phyloP scores from a whole-genome alignment of 371 early-diverging fungal genomes.

The Apophysomyces trapeziformis region DNA sequence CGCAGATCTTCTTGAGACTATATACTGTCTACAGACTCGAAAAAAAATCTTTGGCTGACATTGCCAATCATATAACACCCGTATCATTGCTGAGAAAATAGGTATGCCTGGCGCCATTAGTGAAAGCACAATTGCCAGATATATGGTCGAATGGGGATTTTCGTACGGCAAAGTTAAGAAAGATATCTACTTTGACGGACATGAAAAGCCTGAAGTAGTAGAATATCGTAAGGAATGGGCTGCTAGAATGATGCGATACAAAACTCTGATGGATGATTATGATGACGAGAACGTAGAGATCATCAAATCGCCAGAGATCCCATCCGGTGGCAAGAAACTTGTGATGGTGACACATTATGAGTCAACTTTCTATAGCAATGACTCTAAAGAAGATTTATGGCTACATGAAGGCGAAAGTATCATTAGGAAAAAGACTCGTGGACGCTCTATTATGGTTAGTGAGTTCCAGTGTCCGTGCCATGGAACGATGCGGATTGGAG shows the following conservation, averaged over 20 bases:
- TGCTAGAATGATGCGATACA: constrained; percentile 2
- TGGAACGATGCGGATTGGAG: constrained; percentile 2
- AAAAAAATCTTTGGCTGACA: neutral
- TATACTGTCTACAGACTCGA: neutral
- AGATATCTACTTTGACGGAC: constrained; percentile 16
- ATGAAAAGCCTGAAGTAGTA: constrained; percentile 16
- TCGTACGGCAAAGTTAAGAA: neutral
- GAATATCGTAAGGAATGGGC: constrained; percentile 18
- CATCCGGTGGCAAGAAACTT: neutral
- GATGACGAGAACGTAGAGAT: no score
- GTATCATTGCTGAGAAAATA: neutral
- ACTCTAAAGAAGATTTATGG: constrained; percentile 3
- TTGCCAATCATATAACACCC: neutral
- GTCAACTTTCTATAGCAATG: constrained; percentile 15
- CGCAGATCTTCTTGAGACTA: neutral
- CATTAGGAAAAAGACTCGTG: constrained; percentile 14
- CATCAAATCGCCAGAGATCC: no score
- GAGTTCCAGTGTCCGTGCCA: constrained; percentile 13
- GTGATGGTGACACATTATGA: constrained; percentile 18
- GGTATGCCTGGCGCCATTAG: no score
- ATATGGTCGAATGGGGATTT: neutral
- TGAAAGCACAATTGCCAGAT: neutral
- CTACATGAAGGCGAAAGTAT: neutral
- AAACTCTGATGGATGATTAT: no score
- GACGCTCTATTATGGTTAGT: constrained; percentile 14